A percentile compares a stretch with the other conserved stretches of the same genome.
These are phyloP conservation scores for Phytopythium boreale DNA, from an alignment of 352 stramenopile species.

Conservation along the genomic window DNA sequence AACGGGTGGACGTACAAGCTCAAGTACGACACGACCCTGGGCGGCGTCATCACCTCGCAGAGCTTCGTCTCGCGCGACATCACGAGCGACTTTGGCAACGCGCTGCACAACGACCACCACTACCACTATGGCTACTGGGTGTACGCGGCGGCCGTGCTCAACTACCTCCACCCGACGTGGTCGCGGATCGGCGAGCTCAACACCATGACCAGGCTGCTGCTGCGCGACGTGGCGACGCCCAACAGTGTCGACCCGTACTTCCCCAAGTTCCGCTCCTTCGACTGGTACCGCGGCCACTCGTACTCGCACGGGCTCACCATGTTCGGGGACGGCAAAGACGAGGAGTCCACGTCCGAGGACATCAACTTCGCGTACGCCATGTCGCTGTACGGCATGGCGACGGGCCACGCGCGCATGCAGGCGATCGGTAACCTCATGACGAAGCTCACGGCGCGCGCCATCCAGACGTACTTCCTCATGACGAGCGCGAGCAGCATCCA, in stretches of 20 bases:
- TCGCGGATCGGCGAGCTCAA: constrained; percentile 45
- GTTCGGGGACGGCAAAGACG: constrained; percentile 58
- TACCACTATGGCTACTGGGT: constrained; percentile 81
- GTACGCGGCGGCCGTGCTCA: constrained; percentile 56
- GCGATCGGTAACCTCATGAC: constrained; percentile 52
- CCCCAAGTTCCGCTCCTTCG: constrained; percentile 62
- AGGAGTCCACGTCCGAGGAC: constrained; percentile 67
- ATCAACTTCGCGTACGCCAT: constrained; percentile 65
- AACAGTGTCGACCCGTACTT: constrained; percentile 51
- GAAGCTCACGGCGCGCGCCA: constrained; percentile 44
- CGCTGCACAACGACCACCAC: constrained; percentile 77
- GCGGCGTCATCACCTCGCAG: constrained; percentile 63
- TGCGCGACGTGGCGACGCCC: constrained; percentile 53
- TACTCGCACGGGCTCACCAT: constrained; percentile 68
- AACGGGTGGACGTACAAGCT: constrained; percentile 68
- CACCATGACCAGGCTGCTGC: constrained; percentile 36
- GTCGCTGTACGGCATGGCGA: constrained; percentile 42
- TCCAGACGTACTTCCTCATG: constrained; percentile 76
- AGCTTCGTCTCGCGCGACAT: constrained; percentile 47
- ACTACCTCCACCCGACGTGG: constrained; percentile 71
- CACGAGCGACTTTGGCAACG: constrained; percentile 72
- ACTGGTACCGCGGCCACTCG: constrained; percentile 69
- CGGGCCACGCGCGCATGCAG: constrained; percentile 34
- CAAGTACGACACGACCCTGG: constrained; percentile 55
- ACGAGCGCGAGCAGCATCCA: constrained; percentile 52